Base-by-base conservation (phyloP, 495 filamentous ascomycete species). In the Xylaria sp. region DNA sequence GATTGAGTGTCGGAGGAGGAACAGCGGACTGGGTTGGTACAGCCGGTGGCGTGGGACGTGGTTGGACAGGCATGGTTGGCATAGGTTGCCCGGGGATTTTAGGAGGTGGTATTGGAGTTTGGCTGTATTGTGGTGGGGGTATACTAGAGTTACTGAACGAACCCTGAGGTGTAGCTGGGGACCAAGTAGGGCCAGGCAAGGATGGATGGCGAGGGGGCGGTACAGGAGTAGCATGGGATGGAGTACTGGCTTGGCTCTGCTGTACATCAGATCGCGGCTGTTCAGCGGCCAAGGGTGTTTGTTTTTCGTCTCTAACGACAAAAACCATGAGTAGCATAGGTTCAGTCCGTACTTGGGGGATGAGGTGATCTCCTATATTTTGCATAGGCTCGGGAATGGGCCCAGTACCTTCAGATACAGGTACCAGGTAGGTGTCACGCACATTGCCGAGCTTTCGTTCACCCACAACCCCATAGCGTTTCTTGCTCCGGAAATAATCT, bases 401-500 rank as follows among this genome's bases (percentile, higher is more conserved):
- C 8, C 77, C 80, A n/a, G 79, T 80, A 44, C 89, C 91, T 11
- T 89, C 85, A 46, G 91, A 85, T n/a, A 93, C 86, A 14, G 92
- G 90, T 26, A 93, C 86, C n/a, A 94, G 81, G 71, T 94, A 94
- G 2, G 90, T 92, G 72, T 94, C 92, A 53, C 91, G 90, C 59
- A 93, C 90, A 35, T 90, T 91, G n/a, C 88, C 79, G 0, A 89
- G 84, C 29, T 82, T 84, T 72, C 92, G 92, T 69, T 91, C 90
- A 5, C 90, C 89, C 12, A 96, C 83, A 7, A 97, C 94, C 29
- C 93, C 94, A 76, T 95, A 97, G 40, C 92, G 84, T 64, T 91
- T 88, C 73, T 93, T 90, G 21, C 85, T 85, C 15, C 86, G 80
- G 76, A 97, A 97, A 77, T 97, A 97, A 40, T 93, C 86, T 71